Conservation (phyloP, 176 grass and related monocot genomes). For the Microstegium vimineum region DNA sequence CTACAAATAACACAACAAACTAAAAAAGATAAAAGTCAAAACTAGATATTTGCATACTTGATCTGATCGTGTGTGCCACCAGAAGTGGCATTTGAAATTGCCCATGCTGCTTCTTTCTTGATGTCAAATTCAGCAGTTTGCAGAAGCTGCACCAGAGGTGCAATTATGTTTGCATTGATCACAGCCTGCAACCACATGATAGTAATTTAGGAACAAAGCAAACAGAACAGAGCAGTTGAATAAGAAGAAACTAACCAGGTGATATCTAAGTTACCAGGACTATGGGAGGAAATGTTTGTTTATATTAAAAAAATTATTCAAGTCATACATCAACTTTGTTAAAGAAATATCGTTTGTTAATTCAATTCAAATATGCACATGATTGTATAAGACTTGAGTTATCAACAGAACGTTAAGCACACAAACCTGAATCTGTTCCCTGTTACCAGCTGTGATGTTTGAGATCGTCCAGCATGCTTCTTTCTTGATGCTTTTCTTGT, state of each 20-base stretch:
- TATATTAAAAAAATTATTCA: too few species aligned
- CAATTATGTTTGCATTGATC: constrained; percentile 55
- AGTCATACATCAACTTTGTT: not conserved
- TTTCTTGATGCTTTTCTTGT: constrained; percentile 99
- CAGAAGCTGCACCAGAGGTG: constrained; percentile 55
- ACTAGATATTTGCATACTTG: constrained; percentile 30
- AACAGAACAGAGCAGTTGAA: not conserved
- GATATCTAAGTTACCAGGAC: too few species aligned
- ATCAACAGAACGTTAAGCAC: not conserved
- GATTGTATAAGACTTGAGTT: not conserved
- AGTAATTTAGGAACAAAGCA: constrained; percentile 12
- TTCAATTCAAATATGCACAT: not conserved
- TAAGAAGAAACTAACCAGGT: not conserved
- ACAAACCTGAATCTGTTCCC: constrained; percentile 91
- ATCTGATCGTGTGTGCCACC: constrained; percentile 69
- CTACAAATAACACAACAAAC: not conserved
- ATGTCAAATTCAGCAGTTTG: constrained; percentile 81
- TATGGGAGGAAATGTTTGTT: too few species aligned
- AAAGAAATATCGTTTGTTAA: not conserved
- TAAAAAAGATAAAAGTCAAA: not conserved
- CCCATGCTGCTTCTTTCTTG: constrained; percentile 74
- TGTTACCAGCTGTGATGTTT: constrained; percentile 95
- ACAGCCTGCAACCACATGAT: constrained; percentile 43
- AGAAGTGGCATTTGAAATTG: constrained; percentile 79
- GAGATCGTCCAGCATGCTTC: constrained; percentile 98